These are phyloP conservation scores for Phytophthora cryptogea DNA, from an alignment of 352 stramenopile species.

Conservation along the genomic window DNA sequence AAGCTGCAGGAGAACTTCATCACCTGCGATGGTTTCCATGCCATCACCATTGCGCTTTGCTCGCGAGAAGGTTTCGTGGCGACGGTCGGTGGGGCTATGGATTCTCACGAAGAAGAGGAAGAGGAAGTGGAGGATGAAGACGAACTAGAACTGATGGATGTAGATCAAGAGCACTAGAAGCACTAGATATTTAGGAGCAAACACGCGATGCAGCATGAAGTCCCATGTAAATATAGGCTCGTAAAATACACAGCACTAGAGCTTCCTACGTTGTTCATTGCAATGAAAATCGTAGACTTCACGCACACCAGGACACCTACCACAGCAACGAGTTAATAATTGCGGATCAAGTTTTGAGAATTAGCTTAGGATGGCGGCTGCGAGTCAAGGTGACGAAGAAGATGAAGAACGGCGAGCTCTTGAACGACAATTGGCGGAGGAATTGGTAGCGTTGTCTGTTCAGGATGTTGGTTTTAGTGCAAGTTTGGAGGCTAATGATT, in stretches of 20 bases:
- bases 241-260: neutral
- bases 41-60: conserved; percentile 54
- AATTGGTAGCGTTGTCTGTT: conserved; percentile 34
- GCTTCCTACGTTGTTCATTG: neutral
- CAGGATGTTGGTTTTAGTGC: conserved; percentile 29
- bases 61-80: conserved; percentile 27
- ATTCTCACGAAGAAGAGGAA: conserved; percentile 2
- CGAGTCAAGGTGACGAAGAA: conserved; percentile 33
- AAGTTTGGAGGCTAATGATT: conserved; percentile 2
- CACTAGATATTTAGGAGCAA: conserved; percentile 28
- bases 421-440: conserved; percentile 46
- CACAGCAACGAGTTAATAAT: conserved; percentile 2
- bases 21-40: conserved; percentile 60
- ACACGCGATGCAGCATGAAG: neutral
- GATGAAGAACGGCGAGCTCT: conserved; percentile 50
- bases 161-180: conserved; percentile 17
- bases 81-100: conserved; percentile 8
- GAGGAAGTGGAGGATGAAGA: conserved; percentile 14
- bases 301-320: too few relatives aligned
- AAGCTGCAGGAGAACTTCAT: conserved; percentile 74
- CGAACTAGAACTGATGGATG: conserved; percentile 21
- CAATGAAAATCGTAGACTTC: conserved; percentile 11
- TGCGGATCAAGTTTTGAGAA: neutral
- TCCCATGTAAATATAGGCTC: conserved; percentile 29
- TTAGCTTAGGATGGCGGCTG: conserved; percentile 12